phyloP scores from a whole-genome alignment of 73 alveolate species.

The Tetrahymena elliotti region DNA sequence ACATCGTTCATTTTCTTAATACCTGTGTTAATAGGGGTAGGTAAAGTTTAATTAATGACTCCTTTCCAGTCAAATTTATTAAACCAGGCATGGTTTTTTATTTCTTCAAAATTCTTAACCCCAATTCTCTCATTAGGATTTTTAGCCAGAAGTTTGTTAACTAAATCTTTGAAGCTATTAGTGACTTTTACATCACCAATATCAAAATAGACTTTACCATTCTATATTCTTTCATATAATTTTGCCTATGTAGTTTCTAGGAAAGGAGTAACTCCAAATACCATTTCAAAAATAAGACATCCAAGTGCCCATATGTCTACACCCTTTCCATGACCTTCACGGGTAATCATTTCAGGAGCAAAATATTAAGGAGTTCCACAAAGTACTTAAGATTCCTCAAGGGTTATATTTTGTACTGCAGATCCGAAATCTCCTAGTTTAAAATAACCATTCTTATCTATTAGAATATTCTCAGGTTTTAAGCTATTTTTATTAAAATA shows the following conservation, averaged over 20 bases:
- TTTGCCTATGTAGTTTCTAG: conserved; percentile 11
- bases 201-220: not conserved
- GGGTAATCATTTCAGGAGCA: conserved; percentile 78
- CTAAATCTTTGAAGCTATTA: not conserved
- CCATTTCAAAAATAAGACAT: conserved; percentile 60
- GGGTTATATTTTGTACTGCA: conserved; percentile 47
- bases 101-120: not conserved
- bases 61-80: not conserved
- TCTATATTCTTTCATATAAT: not conserved
- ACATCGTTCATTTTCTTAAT: not conserved
- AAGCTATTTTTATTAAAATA: conserved; percentile 14
- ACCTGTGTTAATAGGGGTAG: not conserved
- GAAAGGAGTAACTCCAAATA: conserved; percentile 90
- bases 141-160: conserved; percentile 4
- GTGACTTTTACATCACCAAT: not conserved
- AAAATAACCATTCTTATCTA: conserved; percentile 58
- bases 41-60: not conserved
- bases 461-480: conserved; percentile 69
- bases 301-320: conserved; percentile 95
- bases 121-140: conserved; percentile 19
- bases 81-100: not conserved
- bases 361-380: conserved; percentile 87
- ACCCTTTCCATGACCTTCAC: conserved; percentile 66
- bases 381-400: conserved; percentile 40
- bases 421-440: conserved; percentile 73